Conservation (phyloP, 352 stramenopile genomes). For the Aphanomyces cochlioides region DNA sequence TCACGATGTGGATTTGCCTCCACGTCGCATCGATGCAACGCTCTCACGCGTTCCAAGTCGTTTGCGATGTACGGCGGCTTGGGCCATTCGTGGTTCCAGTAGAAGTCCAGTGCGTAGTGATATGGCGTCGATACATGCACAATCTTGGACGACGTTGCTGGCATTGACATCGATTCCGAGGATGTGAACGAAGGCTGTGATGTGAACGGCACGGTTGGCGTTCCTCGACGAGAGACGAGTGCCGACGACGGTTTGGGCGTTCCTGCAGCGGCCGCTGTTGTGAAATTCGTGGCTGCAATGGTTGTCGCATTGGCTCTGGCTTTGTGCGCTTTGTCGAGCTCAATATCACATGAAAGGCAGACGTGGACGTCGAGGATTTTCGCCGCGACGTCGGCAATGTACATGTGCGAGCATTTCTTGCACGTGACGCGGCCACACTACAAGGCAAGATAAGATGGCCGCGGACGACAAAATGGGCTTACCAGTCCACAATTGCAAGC, state of each 20-base stretch:
- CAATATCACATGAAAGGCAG: not conserved
- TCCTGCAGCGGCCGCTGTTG: not conserved
- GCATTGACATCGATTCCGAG: not conserved
- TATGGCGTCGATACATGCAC: not conserved
- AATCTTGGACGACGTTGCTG: no score
- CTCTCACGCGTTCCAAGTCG: conserved; percentile 12
- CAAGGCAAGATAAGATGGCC: not conserved
- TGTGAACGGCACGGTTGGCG: not conserved
- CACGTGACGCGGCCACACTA: conserved; percentile 22
- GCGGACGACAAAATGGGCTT: not conserved
- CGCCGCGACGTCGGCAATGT: conserved; percentile 15
- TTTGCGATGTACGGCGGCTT: conserved; percentile 7
- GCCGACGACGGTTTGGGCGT: conserved; percentile 6
- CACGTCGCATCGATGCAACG: not conserved
- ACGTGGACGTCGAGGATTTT: conserved; percentile 3
- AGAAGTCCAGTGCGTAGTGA: conserved; percentile 18
- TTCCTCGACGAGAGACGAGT: not conserved
- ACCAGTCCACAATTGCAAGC: not conserved
- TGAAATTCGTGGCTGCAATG: not conserved
- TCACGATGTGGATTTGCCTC: not conserved
- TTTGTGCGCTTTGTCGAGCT: conserved; percentile 6
- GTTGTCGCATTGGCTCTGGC: no score
- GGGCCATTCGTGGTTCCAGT: conserved; percentile 23
- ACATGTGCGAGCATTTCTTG: conserved; percentile 13
- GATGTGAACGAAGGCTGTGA: not conserved